These are phyloP conservation scores for Arthrobotrys iridis DNA, from an alignment of 2,329 filamentous ascomycete genomes.

Conservation along the genomic window DNA sequence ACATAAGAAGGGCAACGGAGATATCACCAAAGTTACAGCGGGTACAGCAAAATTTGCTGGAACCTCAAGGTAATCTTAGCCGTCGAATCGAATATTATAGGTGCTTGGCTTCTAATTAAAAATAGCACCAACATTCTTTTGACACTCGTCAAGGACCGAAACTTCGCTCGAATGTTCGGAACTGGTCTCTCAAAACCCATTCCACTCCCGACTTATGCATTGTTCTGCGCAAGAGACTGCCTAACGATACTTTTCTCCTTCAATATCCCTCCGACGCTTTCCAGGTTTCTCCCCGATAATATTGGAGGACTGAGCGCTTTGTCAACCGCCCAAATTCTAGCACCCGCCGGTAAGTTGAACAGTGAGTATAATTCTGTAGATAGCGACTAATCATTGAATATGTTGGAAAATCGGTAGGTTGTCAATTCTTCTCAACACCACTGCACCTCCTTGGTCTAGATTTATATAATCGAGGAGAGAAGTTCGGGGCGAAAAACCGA, in stretches of 20 bases:
- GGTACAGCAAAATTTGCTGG: slow-evolving; percentile 83
- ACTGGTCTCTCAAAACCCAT: slow-evolving; percentile 70
- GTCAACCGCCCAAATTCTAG: slow-evolving; percentile 79
- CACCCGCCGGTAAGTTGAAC: slow-evolving; percentile 71
- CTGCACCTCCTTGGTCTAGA: slow-evolving; percentile 86
- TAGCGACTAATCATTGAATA: neutral
- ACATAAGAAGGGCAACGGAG: slow-evolving; percentile 63
- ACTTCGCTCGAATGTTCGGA: slow-evolving; percentile 84
- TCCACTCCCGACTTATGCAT: slow-evolving; percentile 71
- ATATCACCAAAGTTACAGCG: slow-evolving; percentile 68
- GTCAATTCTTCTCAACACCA: slow-evolving; percentile 80
- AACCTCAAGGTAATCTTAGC: slow-evolving; percentile 68
- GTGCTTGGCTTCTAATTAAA: neutral
- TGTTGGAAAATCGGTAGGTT: slow-evolving; percentile 17
- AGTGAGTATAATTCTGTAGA: neutral
- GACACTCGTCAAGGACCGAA: slow-evolving; percentile 88
- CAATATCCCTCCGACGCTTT: slow-evolving; percentile 83
- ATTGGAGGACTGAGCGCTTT: slow-evolving; percentile 62
- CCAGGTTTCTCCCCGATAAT: slow-evolving; percentile 70
- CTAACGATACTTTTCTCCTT: slow-evolving; percentile 92
- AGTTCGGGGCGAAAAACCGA: slow-evolving; percentile 69
- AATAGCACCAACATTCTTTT: slow-evolving; percentile 78
- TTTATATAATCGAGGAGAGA: slow-evolving; percentile 76
- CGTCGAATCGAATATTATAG: neutral
- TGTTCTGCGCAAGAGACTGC: slow-evolving; percentile 85